Base-by-base conservation (phyloP, 495 filamentous ascomycete genomes). In the Letharia lupina region DNA sequence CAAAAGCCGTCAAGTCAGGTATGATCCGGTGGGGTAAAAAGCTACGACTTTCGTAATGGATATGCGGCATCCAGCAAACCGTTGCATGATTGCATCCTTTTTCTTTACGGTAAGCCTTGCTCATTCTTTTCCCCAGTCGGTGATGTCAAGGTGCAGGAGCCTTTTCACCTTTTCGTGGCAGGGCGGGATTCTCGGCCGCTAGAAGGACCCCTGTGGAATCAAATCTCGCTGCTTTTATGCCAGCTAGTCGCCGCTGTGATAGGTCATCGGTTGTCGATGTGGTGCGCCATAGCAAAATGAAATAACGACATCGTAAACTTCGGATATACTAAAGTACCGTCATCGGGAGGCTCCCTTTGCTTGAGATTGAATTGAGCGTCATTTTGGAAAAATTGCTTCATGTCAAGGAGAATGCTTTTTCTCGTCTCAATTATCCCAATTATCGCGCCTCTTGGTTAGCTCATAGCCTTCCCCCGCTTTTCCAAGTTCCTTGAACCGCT, bases 381-480 rank as follows among this genome's bases (percentile, higher is more conserved):
- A 47, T 47, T 47, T 47, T 4, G 10, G 20, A 20, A 20, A 47
- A 47, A 47, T 44, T 39, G 37, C 37, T 39, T 39, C 37, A 39
- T 8, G 23, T 28, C 23, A 28, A 28, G 23, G 23, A 28, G 23
- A 28, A 28, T 28, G 23, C 23, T 28, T 28, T 28, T 39, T 39
- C 37, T 39, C 8, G 37, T 39, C 8, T 39, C 37, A 39, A 4
- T 39, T 39, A 8, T 4, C 37, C 37, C 9, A 44, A 40, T 58
- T 44, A 28, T n/a, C n/a, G 47, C 40, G 62, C 52, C 39, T 57
- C 28, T 33, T 57, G n/a, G 41, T 42, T 45, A 33, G 48, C 37
- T 45, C 23, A 15, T 57, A 57, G 61, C 61, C 28, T 47, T 41
- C 47, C 58, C 68, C 68, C 68, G 68, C 68, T 70, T 65, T 64